phyloP scores from a whole-genome alignment of 306 rosid genomes.

The Prunus fruticosa region DNA sequence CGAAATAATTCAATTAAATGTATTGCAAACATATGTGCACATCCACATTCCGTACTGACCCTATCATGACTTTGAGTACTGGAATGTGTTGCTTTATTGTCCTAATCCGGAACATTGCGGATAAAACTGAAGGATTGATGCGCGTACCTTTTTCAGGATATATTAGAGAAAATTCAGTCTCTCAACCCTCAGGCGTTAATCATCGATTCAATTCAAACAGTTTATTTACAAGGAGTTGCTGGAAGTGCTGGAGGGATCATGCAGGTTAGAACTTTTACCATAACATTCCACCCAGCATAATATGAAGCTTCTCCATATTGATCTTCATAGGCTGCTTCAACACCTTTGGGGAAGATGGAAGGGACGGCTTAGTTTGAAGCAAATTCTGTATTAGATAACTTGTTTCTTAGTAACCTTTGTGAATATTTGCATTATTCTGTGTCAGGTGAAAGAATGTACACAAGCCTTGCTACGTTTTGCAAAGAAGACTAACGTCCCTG shows the following conservation, averaged over 20 bases:
- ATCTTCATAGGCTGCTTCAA: conserved; percentile 7
- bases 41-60: neutral
- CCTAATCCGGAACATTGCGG: conserved; percentile 9
- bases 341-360: neutral
- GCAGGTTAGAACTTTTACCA: conserved; percentile 49
- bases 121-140: conserved; percentile 17
- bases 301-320: neutral
- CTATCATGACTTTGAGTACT: neutral
- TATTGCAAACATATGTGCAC: neutral
- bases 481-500: conserved; percentile 70
- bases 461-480: conserved; percentile 82
- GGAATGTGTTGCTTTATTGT: conserved; percentile 1
- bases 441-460: conserved; percentile 91
- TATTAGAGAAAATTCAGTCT: conserved; percentile 56
- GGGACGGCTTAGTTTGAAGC: neutral
- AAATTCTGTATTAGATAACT: neutral
- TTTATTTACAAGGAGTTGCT: conserved; percentile 54
- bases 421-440: conserved; percentile 10
- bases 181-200: conserved; percentile 69
- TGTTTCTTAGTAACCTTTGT: neutral
- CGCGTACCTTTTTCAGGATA: conserved; percentile 59
- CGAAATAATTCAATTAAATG: neutral
- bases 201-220: conserved; percentile 93
- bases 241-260: conserved; percentile 78
- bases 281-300: conserved; percentile 3